Conservation (phyloP, 768 basidiomycete genomes). For the Pleurotus eryngii region DNA sequence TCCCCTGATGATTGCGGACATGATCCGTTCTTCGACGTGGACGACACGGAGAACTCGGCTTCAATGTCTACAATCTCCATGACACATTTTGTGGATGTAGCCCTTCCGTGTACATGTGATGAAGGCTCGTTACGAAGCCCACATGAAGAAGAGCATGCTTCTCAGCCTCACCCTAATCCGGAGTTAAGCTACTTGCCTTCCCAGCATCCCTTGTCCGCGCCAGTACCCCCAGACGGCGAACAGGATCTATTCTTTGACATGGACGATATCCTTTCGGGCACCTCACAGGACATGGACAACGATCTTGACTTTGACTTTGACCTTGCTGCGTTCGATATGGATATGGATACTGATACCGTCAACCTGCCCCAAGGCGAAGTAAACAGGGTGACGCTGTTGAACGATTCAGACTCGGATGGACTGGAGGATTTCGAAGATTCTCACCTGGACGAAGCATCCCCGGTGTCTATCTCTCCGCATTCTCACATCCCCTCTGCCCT, state of each 20-base stretch:
- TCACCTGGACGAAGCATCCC: background rate
- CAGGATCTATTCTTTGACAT: background rate
- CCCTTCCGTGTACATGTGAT: too few relatives aligned
- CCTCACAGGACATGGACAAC: background rate
- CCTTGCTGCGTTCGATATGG: conserved; percentile 4
- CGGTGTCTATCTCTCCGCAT: conserved; percentile 1
- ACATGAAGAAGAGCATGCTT: background rate
- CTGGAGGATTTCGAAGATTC: conserved; percentile 11
- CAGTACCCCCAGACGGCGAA: background rate
- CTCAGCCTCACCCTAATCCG: background rate
- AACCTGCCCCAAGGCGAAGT: conserved; percentile 7
- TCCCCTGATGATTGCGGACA: background rate
- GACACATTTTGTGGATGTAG: too few relatives aligned
- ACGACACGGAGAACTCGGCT: background rate
- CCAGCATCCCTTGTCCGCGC: background rate
- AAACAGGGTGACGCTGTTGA: conserved; percentile 13
- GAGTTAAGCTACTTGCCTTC: background rate
- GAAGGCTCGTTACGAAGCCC: background rate
- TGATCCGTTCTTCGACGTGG: background rate
- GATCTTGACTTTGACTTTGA: background rate
- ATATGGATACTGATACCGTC: background rate
- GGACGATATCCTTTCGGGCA: background rate
- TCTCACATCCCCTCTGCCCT: conserved; percentile 2
- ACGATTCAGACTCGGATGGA: conserved; percentile 8
- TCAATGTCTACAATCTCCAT: too few relatives aligned